Conservation (phyloP, 2,329 filamentous ascomycete genomes). For the Alternaria alternata region DNA sequence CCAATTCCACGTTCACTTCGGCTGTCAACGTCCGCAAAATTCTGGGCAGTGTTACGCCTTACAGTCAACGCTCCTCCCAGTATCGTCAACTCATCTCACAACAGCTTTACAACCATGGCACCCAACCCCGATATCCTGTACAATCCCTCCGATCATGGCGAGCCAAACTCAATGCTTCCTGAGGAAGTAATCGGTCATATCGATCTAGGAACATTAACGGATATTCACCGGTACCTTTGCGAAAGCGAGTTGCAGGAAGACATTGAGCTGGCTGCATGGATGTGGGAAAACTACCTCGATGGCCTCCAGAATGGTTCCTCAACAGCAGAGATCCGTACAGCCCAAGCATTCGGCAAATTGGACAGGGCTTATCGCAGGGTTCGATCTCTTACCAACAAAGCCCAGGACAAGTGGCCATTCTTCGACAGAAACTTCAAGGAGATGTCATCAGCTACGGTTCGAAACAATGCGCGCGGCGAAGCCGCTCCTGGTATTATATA, state of each 20-base stretch:
- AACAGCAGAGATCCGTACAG: constrained; percentile 25
- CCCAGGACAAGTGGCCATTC: constrained; percentile 46
- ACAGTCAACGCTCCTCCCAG: neutral
- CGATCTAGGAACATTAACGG: constrained; percentile 30
- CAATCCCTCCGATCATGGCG: constrained; percentile 5
- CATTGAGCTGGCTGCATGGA: constrained; percentile 30
- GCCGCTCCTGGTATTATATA: constrained; percentile 18
- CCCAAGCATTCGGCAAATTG: constrained; percentile 33
- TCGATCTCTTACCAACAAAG: constrained; percentile 37
- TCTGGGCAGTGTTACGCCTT: neutral
- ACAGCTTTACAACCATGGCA: constrained; percentile 16
- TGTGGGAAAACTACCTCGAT: constrained; percentile 33
- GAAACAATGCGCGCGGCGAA: constrained; percentile 28
- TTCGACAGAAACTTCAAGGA: constrained; percentile 34
- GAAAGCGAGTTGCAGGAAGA: constrained; percentile 34
- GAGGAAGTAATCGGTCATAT: constrained; percentile 32
- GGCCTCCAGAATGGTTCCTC: constrained; percentile 13
- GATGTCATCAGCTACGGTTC: constrained; percentile 30
- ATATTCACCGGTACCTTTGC: constrained; percentile 32
- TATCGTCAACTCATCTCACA: neutral
- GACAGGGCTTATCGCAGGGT: constrained; percentile 42
- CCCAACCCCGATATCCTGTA: constrained; percentile 3
- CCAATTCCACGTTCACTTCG: neutral
- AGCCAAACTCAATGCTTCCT: constrained; percentile 19
- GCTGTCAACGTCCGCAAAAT: neutral